Conservation (phyloP, 2,329 filamentous ascomycete species). For the Exophiala sp. region DNA sequence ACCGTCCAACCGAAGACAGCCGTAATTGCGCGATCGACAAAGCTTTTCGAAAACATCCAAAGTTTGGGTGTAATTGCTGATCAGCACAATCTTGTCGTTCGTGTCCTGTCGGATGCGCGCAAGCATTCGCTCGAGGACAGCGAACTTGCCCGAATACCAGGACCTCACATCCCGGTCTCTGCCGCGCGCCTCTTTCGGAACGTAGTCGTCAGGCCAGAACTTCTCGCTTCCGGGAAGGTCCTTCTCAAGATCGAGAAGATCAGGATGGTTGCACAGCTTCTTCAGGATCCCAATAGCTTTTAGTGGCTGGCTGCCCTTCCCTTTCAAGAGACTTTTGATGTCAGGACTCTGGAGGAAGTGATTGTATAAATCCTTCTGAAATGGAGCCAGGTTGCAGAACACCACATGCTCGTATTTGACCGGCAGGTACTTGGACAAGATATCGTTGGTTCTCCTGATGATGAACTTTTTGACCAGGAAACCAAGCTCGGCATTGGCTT, state of each 20-base stretch:
- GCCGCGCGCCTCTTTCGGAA: constrained; percentile 79
- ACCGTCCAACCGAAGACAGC: constrained; percentile 81
- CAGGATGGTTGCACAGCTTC: constrained; percentile 97
- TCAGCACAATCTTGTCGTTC: constrained; percentile 98
- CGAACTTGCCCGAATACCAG: constrained; percentile 98
- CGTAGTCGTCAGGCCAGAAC: constrained; percentile 77
- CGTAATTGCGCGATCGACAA: constrained; percentile 78
- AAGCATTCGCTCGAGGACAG: constrained; percentile 95
- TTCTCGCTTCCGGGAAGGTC: constrained; percentile 84
- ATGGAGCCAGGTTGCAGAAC: constrained; percentile 89
- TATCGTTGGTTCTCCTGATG: constrained; percentile 94
- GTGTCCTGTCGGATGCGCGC: constrained; percentile 91
- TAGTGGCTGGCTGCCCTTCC: constrained; percentile 90
- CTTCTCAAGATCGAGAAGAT: constrained; percentile 73
- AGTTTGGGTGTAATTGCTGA: constrained; percentile 96
- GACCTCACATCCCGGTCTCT: constrained; percentile 87
- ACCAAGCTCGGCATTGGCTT: constrained; percentile 73
- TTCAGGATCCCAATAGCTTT: constrained; percentile 96
- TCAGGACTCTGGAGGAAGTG: constrained; percentile 95
- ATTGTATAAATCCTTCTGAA: constrained; percentile 90
- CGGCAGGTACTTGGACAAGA: constrained; percentile 92
- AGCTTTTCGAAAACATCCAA: constrained; percentile 89
- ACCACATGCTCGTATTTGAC: constrained; percentile 99
- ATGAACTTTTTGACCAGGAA: constrained; percentile 94
- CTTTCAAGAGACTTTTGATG: constrained; percentile 82